Percentiles rank a stretch among this genome's conserved stretches.
These are phyloP conservation scores for Babesia ovis DNA, from an alignment of 169 alveolate species.

Conservation along the genomic window DNA sequence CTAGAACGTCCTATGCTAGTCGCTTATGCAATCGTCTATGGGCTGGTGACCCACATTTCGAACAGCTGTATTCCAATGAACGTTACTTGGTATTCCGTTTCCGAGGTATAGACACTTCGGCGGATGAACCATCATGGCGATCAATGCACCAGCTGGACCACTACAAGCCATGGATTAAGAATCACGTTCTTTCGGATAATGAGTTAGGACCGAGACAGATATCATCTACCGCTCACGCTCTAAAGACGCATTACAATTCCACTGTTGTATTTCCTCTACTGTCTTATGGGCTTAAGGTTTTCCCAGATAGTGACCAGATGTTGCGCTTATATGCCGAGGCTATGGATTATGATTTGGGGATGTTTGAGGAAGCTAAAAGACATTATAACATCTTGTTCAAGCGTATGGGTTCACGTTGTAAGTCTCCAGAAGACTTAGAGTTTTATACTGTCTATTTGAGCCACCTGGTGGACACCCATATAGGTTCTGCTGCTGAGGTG, in stretches of 20 bases:
- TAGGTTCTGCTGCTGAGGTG: slow-evolving; percentile 7
- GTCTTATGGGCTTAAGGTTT: slow-evolving; percentile 21
- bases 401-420: slow-evolving; percentile 22
- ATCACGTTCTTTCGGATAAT: neutral
- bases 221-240: slow-evolving; percentile 11
- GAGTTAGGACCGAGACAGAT: slow-evolving; percentile 33
- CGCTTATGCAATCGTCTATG: slow-evolving; percentile 43
- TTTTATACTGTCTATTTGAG: slow-evolving; percentile 10
- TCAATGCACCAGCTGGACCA: slow-evolving; percentile 22
- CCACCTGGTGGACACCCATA: slow-evolving; percentile 30
- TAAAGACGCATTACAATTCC: slow-evolving; percentile 4
- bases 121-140: slow-evolving; percentile 8
- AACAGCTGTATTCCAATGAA: slow-evolving; percentile 32
- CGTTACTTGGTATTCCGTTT: slow-evolving; percentile 27
- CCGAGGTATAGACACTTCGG: neutral
- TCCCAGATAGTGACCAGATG: slow-evolving; percentile 33
- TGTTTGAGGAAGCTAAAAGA: slow-evolving; percentile 35
- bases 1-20: neutral
- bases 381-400: slow-evolving; percentile 19
- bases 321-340: slow-evolving; percentile 41
- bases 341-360: slow-evolving; percentile 34
- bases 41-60: slow-evolving; percentile 25
- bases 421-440: slow-evolving; percentile 8
- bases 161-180: slow-evolving; percentile 37
- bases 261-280: slow-evolving; percentile 9